Evolutionary conservation across 2,329 filamentous ascomycete genomes (phyloP).

Genomic region (Arthrobotrys pseudoclavata): DNA sequence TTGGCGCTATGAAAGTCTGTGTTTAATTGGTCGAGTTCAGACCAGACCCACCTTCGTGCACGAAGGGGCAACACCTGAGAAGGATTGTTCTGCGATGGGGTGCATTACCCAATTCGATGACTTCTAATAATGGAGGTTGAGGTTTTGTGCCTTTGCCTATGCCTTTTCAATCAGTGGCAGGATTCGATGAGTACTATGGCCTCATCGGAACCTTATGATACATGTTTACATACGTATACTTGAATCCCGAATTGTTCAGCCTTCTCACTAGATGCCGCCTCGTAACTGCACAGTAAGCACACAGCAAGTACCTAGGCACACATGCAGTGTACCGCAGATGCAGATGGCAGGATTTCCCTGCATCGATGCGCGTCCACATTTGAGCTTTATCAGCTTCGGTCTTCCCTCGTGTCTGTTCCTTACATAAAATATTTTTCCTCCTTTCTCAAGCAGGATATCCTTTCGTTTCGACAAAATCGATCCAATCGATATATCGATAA

Average conservation of each 20-base stretch:
- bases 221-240: background rate
- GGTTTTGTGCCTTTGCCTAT: background rate
- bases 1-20: slow-evolving; percentile 5
- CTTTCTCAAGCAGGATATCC: background rate
- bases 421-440: background rate
- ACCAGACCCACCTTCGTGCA: background rate
- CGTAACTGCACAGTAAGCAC: no score
- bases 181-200: background rate
- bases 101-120: background rate
- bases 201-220: background rate
- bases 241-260: slow-evolving; percentile 5
- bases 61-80: background rate
- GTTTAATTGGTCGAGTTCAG: background rate
- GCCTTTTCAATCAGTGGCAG: slow-evolving; percentile 4
- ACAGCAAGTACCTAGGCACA: background rate
- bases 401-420: background rate
- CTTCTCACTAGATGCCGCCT: background rate
- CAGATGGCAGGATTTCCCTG: background rate
- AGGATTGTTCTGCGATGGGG: background rate
- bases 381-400: slow-evolving; percentile 3
- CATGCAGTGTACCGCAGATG: background rate
- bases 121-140: background rate
- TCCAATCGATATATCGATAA: background rate
- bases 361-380: background rate
- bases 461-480: background rate